Evolutionary conservation across 2,329 filamentous ascomycete genomes (phyloP), one percentile per base, ranked within the genome.

Genomic region (Diplodia sapinea): DNA sequence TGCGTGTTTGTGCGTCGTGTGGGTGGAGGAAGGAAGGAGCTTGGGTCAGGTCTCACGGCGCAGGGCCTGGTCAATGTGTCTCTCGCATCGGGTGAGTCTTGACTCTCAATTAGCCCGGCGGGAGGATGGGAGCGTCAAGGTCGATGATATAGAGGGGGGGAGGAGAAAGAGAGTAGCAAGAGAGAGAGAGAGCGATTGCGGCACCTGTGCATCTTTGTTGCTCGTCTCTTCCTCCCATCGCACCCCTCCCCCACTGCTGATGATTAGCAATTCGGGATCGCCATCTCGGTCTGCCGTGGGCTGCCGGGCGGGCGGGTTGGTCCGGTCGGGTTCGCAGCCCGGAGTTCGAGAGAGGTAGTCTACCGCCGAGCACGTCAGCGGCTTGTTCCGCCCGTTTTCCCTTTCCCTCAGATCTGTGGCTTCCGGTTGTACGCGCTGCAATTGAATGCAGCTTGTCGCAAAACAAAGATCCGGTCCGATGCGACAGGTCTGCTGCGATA

Each of bases 241-340:
- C 36, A n/a, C n/a, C 17, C 40, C 36, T 43, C n/a, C 17, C 40
- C 40, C 36, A 20, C 56, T 33, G 15, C 56, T 52, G 50, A 26
- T 50, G 57, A 61, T 61, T 61, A 61, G 57, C 57, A 61, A 61
- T 61, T 49, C 57, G 57, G 57, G 57, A 61, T 50, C 26, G 31
- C 40, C 15, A 29, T 26, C 40, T 56, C 54, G 54, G 43, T 17
- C 51, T 54, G 51, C 51, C 51, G 51, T 17, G 17, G 23, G 52
- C 52, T 54, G 26, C 51, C 40, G 51, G 26, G 51, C 23, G 51
- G 51, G 23, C 23, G 23, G 23, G 23, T 29, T 13, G 54, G 52
- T 11, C 31, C 12, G 51, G 13, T 4, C 15, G 26, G 31, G 20
- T 47, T 15, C 33, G 57, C 55, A 59, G 55, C 7, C 33, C 33